Conservation (phyloP, 2,329 filamentous ascomycete species). For the Exophiala spinifera region DNA sequence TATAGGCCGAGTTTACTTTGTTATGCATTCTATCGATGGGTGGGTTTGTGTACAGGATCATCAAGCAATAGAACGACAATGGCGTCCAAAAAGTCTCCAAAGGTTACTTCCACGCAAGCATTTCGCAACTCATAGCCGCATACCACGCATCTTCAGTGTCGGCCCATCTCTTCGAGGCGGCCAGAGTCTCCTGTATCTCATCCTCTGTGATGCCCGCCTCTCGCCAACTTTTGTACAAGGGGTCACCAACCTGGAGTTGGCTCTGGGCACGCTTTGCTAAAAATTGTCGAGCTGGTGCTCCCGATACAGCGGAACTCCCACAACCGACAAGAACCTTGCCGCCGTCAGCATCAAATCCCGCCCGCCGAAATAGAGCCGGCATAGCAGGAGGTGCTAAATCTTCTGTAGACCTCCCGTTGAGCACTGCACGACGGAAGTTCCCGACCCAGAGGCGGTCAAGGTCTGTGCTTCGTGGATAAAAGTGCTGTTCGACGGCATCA, state of each 20-base stretch:
- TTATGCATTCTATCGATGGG: too few relatives aligned
- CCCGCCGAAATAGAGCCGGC: slow-evolving; percentile 33
- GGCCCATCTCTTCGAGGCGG: slow-evolving; percentile 35
- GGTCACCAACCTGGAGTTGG: slow-evolving; percentile 33
- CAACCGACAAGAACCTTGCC: slow-evolving; percentile 34
- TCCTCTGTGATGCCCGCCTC: slow-evolving; percentile 37
- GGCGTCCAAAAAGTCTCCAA: too few relatives aligned
- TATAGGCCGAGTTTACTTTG: too few relatives aligned
- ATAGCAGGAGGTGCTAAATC: slow-evolving; percentile 29
- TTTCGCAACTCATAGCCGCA: slow-evolving; percentile 37
- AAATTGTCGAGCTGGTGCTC: slow-evolving; percentile 31
- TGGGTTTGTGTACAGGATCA: too few relatives aligned
- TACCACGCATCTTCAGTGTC: slow-evolving; percentile 41
- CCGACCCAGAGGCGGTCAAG: slow-evolving; percentile 35
- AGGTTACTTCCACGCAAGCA: slow-evolving; percentile 45
- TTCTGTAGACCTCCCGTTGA: slow-evolving; percentile 22
- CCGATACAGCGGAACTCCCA: slow-evolving; percentile 32
- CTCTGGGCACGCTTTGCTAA: slow-evolving; percentile 31
- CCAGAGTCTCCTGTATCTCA: slow-evolving; percentile 36
- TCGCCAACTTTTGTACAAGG: slow-evolving; percentile 38
- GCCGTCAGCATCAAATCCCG: slow-evolving; percentile 33
- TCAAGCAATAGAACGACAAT: too few relatives aligned
- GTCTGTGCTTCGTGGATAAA: slow-evolving; percentile 33
- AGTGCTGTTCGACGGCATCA: slow-evolving; percentile 31
- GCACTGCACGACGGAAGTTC: slow-evolving; percentile 28